A percentile compares a stretch with the other conserved stretches of the same genome.
These are phyloP conservation scores for Alternaria triticimaculans DNA, from an alignment of 2,329 filamentous ascomycete genomes.

Conservation along the genomic window DNA sequence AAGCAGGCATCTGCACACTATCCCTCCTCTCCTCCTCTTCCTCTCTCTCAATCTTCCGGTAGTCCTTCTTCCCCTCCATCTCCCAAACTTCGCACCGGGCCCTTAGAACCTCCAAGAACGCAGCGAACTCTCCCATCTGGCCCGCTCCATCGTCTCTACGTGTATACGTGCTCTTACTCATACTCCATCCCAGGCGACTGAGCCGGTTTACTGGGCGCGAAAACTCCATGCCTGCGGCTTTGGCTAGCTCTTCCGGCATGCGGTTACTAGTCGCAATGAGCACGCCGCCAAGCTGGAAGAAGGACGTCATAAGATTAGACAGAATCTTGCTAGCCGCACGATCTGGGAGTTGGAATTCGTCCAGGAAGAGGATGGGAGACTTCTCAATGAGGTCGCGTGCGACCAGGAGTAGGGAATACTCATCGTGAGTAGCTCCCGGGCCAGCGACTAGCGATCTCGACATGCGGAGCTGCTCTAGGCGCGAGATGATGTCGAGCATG, in stretches of 20 bases:
- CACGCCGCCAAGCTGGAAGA: slow-evolving; percentile 83
- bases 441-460: slow-evolving; percentile 31
- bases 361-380: slow-evolving; percentile 78
- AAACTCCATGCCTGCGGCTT: slow-evolving; percentile 75
- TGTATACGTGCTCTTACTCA: slow-evolving; percentile 59
- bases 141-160: slow-evolving; percentile 45
- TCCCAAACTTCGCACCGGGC: slow-evolving; percentile 84
- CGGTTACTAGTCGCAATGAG: slow-evolving; percentile 81
- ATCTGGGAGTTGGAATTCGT: slow-evolving; percentile 85
- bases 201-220: slow-evolving; percentile 58
- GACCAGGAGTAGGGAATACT: slow-evolving; percentile 75
- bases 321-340: slow-evolving; percentile 79
- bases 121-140: slow-evolving; percentile 73
- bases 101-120: slow-evolving; percentile 77
- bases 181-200: slow-evolving; percentile 41
- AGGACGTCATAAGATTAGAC: slow-evolving; percentile 77
- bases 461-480: slow-evolving; percentile 69
- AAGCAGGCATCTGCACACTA: neutral
- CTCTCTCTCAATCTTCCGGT: slow-evolving; percentile 59
- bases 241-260: slow-evolving; percentile 81
- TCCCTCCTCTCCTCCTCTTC: slow-evolving; percentile 10
- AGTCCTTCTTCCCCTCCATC: slow-evolving; percentile 78
- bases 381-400: slow-evolving; percentile 77
- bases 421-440: slow-evolving; percentile 48
- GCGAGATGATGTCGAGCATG: slow-evolving; percentile 78